Percentiles rank a stretch among this genome's conserved stretches.
phyloP scores from a whole-genome alignment of 148 eudicot species.

The Rhododendron molle region DNA sequence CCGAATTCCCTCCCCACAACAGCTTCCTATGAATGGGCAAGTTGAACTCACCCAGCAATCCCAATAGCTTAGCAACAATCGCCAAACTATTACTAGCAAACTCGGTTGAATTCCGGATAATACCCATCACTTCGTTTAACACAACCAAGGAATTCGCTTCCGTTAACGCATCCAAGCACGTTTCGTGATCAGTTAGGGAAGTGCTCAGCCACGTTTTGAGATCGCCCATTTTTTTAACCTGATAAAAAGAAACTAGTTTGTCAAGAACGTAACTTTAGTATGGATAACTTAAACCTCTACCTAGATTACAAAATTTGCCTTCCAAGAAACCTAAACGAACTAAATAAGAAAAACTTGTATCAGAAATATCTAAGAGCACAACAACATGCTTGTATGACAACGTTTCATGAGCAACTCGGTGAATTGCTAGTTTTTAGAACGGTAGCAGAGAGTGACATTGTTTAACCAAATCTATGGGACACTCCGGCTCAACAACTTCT shows the following conservation, averaged over 20 bases:
- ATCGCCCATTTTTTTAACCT: slow-evolving; percentile 16
- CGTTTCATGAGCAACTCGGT: too few relatives aligned
- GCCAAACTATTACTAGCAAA: slow-evolving; percentile 64
- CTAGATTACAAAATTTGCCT: too few relatives aligned
- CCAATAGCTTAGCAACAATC: slow-evolving; percentile 41
- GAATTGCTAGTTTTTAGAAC: too few relatives aligned
- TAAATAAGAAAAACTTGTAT: too few relatives aligned
- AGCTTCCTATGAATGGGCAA: slow-evolving; percentile 35
- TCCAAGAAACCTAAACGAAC: too few relatives aligned
- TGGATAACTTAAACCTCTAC: too few relatives aligned
- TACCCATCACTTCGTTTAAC: slow-evolving; percentile 6
- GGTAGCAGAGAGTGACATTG: too few relatives aligned
- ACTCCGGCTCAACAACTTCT: too few relatives aligned
- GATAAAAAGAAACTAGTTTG: neutral
- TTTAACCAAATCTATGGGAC: too few relatives aligned
- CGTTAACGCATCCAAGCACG: slow-evolving; percentile 48
- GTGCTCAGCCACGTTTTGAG: slow-evolving; percentile 58
- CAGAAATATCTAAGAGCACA: too few relatives aligned
- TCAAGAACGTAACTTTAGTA: neutral
- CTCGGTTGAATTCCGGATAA: slow-evolving; percentile 37
- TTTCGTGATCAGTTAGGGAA: slow-evolving; percentile 52
- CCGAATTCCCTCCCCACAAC: slow-evolving; percentile 9
- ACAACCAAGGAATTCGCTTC: slow-evolving; percentile 28
- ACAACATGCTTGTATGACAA: too few relatives aligned
- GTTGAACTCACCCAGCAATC: slow-evolving; percentile 22